Evolutionary conservation across 176 grass and related monocot genomes (phyloP).

Genomic region (Metroxylon sagu): DNA sequence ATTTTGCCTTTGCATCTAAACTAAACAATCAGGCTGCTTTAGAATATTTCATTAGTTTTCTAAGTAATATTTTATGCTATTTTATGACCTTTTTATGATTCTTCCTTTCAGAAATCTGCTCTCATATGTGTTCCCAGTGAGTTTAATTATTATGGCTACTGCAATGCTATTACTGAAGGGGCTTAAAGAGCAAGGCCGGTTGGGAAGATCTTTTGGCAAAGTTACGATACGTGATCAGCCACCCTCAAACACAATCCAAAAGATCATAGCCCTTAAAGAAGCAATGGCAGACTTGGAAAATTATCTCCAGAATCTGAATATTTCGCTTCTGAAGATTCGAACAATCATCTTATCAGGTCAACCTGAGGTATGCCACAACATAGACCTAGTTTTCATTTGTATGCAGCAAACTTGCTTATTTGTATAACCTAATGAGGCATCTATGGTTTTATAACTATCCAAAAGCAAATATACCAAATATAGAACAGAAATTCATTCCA

Average conservation of each 20-base stretch:
- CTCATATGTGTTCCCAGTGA: slow-evolving; percentile 58
- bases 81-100: slow-evolving; percentile 9
- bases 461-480: no score
- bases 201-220: slow-evolving; percentile 85
- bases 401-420: no score
- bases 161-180: slow-evolving; percentile 76
- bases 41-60: no score
- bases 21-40: not conserved
- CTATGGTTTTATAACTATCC: no score
- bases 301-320: slow-evolving; percentile 78
- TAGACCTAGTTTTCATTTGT: slow-evolving; percentile 3
- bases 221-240: slow-evolving; percentile 82
- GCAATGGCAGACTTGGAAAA: slow-evolving; percentile 87
- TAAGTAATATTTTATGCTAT: not conserved
- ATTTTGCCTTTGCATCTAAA: not conserved
- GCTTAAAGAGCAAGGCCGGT: slow-evolving; percentile 82
- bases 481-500: no score
- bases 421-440: no score
- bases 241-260: slow-evolving; percentile 93
- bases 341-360: slow-evolving; percentile 73
- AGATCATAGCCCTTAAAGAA: slow-evolving; percentile 89
- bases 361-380: slow-evolving; percentile 61
- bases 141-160: slow-evolving; percentile 55
- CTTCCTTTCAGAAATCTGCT: slow-evolving; percentile 59
- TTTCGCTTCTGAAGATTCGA: slow-evolving; percentile 68